A percentile compares a stretch with the other conserved stretches of the same genome.
Evolutionary conservation across 768 basidiomycete species (phyloP).

Genomic region (Leccinum pellstonianum): DNA sequence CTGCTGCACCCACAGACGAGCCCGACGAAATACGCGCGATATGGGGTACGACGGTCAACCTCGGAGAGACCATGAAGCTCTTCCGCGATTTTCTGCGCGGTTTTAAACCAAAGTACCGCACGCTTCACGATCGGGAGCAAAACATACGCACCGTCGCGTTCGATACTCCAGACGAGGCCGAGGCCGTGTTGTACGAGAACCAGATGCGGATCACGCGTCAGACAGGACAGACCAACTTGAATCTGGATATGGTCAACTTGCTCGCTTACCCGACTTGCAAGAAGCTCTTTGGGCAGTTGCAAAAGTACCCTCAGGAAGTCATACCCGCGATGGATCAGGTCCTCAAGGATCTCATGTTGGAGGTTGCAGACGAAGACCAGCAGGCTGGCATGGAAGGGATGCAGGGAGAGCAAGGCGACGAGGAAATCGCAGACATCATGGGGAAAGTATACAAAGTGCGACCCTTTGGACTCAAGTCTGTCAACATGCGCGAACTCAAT

Average conservation of each 20-base stretch:
- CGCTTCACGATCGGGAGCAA: slow-evolving; percentile 63
- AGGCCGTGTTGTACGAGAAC: slow-evolving; percentile 69
- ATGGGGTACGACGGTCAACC: slow-evolving; percentile 96
- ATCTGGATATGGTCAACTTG: slow-evolving; percentile 85
- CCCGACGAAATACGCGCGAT: slow-evolving; percentile 88
- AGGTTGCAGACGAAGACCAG: slow-evolving; percentile 80
- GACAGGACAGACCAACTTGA: slow-evolving; percentile 91
- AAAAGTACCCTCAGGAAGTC: slow-evolving; percentile 96
- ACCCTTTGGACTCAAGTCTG: slow-evolving; percentile 78
- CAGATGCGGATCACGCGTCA: slow-evolving; percentile 85
- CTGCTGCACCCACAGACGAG: slow-evolving; percentile 60
- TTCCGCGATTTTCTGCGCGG: slow-evolving; percentile 88
- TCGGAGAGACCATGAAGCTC: slow-evolving; percentile 86
- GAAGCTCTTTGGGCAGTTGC: slow-evolving; percentile 80
- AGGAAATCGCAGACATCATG: slow-evolving; percentile 87
- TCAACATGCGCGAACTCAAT: slow-evolving; percentile 96
- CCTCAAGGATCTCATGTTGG: slow-evolving; percentile 89
- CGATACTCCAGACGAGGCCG: slow-evolving; percentile 62
- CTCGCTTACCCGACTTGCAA: slow-evolving; percentile 80
- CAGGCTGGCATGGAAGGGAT: slow-evolving; percentile 70
- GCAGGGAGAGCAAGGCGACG: slow-evolving; percentile 72
- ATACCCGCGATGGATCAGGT: slow-evolving; percentile 97
- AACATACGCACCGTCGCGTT: slow-evolving; percentile 51
- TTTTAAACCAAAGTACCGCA: slow-evolving; percentile 91
- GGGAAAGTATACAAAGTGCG: slow-evolving; percentile 88